Conservation (phyloP, 106 monocot genomes). For the Phalaenopsis aphrodite region DNA sequence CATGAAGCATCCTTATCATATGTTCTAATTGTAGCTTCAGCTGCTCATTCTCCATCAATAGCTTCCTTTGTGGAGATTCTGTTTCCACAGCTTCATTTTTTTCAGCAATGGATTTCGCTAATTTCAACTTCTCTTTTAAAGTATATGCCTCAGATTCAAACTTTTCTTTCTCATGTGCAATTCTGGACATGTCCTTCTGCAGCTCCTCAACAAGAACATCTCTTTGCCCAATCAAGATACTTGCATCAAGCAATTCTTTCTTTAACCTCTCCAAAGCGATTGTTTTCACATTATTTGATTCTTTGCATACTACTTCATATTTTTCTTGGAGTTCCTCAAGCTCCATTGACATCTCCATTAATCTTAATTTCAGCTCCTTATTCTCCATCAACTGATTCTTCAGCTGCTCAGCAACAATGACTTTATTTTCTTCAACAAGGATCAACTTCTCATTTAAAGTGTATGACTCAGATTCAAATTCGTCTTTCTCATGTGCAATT, state of each 20-base stretch:
- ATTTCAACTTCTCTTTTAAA: neutral
- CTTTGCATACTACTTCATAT: conserved; percentile 19
- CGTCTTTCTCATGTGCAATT: conserved; percentile 36
- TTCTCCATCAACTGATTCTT: conserved; percentile 11
- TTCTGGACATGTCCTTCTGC: conserved; percentile 22
- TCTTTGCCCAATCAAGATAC: conserved; percentile 2
- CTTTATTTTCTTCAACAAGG: conserved; percentile 79
- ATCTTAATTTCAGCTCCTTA: neutral
- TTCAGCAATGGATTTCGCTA: conserved; percentile 2
- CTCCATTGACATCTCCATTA: neutral
- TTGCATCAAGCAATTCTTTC: conserved; percentile 2
- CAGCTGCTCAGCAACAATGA: conserved; percentile 67
- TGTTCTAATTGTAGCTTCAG: conserved; percentile 36
- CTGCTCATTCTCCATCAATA: conserved; percentile 32
- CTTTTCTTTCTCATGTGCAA: conserved; percentile 6
- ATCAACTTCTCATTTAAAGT: conserved; percentile 53
- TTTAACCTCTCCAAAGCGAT: neutral
- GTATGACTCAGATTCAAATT: conserved; percentile 23
- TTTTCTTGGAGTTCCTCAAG: conserved; percentile 8
- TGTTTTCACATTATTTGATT: neutral
- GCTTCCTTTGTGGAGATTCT: neutral
- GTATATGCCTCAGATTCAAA: neutral
- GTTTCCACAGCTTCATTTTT: conserved; percentile 12
- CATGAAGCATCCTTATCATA: conserved; percentile 18
- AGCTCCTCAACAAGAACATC: conserved; percentile 2